phyloP scores from a whole-genome alignment of 73 alveolate genomes.

The Paramecium primaurelia region DNA sequence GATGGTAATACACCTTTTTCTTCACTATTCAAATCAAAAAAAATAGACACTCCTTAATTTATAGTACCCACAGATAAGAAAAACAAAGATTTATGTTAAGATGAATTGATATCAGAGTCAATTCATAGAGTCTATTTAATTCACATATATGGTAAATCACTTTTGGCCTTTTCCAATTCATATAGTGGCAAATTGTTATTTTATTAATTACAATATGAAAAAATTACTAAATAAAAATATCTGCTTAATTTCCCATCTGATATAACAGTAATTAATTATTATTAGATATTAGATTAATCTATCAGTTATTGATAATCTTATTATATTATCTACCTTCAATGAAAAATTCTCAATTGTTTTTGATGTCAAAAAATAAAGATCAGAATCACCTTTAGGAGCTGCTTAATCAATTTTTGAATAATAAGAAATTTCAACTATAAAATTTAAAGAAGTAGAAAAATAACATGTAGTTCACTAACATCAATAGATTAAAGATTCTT shows the following conservation, averaged over 20 bases:
- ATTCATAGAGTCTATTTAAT: conserved; percentile 9
- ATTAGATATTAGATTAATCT: not conserved
- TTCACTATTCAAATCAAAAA: conserved; percentile 22
- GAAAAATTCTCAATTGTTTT: not conserved
- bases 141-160: not conserved
- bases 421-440: not conserved
- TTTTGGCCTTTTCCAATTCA: conserved; percentile 23
- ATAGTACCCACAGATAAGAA: not conserved
- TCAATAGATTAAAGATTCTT: not conserved
- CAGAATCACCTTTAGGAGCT: not conserved
- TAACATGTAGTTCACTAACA: not conserved
- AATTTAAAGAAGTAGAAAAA: not conserved
- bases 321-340: not conserved
- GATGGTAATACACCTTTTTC: not conserved
- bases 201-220: not conserved
- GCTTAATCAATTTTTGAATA: not conserved
- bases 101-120: not conserved
- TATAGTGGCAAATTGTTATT: not conserved
- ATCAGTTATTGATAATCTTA: conserved; percentile 17
- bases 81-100: not conserved
- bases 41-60: not conserved
- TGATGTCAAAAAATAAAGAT: not conserved
- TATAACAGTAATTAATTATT: not conserved
- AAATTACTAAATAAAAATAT: not conserved
- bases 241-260: not conserved